phyloP scores from a whole-genome alignment of 768 basidiomycete genomes.

The Mycena rosella region DNA sequence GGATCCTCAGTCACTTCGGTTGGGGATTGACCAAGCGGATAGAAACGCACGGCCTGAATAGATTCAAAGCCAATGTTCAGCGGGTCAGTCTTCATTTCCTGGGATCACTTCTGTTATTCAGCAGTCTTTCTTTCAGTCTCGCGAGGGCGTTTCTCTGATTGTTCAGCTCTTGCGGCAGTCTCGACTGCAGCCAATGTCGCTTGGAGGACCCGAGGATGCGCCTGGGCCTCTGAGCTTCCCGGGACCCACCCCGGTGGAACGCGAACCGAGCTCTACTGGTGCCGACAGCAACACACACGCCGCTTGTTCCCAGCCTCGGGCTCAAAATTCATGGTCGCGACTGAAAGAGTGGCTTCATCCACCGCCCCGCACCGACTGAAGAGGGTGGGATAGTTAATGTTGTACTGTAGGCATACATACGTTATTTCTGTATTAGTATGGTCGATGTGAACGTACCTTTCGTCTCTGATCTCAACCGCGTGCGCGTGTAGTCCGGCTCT shows the following conservation, averaged over 20 bases:
- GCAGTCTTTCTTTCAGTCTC: constrained; percentile 64
- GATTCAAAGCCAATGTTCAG: constrained; percentile 92
- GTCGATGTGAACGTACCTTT: constrained; percentile 21
- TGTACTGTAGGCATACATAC: constrained; percentile 29
- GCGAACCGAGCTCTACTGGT: neutral
- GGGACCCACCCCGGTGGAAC: constrained; percentile 16
- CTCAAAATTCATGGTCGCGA: constrained; percentile 36
- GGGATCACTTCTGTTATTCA: constrained; percentile 9
- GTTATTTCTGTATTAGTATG: constrained; percentile 35
- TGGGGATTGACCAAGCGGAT: constrained; percentile 91
- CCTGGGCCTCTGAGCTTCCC: constrained; percentile 32
- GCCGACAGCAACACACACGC: neutral
- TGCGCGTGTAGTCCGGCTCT: constrained; percentile 26
- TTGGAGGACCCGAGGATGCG: constrained; percentile 50
- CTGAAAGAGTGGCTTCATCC: constrained; percentile 33
- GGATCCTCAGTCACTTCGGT: constrained; percentile 90
- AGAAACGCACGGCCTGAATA: constrained; percentile 86
- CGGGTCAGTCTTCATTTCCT: constrained; percentile 56
- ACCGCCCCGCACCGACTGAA: constrained; percentile 26
- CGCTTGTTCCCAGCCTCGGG: constrained; percentile 8
- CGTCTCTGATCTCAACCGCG: constrained; percentile 29
- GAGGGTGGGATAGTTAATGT: neutral
- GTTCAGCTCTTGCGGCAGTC: constrained; percentile 84
- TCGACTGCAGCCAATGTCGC: constrained; percentile 70
- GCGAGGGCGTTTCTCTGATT: constrained; percentile 89